These are phyloP conservation scores for Picochlorum sp. DNA, from an alignment of 139 green algal genomes.

Conservation along the genomic window DNA sequence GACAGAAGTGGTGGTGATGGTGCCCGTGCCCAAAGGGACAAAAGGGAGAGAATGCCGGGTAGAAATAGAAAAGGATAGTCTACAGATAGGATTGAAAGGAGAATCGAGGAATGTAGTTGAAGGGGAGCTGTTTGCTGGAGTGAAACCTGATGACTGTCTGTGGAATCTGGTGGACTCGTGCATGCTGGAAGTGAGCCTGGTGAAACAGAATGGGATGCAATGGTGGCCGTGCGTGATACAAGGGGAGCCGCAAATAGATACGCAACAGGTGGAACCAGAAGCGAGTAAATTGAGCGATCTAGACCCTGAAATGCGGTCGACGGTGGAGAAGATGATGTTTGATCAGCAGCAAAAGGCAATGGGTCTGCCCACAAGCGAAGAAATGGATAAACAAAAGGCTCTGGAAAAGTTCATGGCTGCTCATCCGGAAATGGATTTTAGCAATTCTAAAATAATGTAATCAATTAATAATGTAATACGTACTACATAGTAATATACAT, in stretches of 20 bases:
- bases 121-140: conserved; percentile 58
- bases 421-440: conserved; percentile 96
- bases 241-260: conserved; percentile 80
- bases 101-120: conserved; percentile 28
- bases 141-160: conserved; percentile 81
- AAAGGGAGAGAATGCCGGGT: conserved; percentile 40
- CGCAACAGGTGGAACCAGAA: conserved; percentile 87
- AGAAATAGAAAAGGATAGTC: conserved; percentile 46
- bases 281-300: conserved; percentile 89
- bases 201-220: conserved; percentile 81
- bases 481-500: too few relatives aligned
- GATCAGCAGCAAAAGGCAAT: conserved; percentile 94
- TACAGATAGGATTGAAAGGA: conserved; percentile 49
- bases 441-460: conserved; percentile 80
- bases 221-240: conserved; percentile 85
- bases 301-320: conserved; percentile 83
- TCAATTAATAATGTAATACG: neutral
- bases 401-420: conserved; percentile 92
- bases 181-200: conserved; percentile 67
- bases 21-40: conserved; percentile 71
- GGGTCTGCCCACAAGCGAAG: conserved; percentile 87
- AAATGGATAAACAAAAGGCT: conserved; percentile 83
- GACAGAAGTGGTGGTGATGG: conserved; percentile 57
- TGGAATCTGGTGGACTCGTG: conserved; percentile 68
- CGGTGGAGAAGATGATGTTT: conserved; percentile 92